A percentile compares a stretch with the other conserved stretches of the same genome.
phyloP scores from a whole-genome alignment of 2,329 filamentous ascomycete species.

The Plectosphaerella cucumerina region DNA sequence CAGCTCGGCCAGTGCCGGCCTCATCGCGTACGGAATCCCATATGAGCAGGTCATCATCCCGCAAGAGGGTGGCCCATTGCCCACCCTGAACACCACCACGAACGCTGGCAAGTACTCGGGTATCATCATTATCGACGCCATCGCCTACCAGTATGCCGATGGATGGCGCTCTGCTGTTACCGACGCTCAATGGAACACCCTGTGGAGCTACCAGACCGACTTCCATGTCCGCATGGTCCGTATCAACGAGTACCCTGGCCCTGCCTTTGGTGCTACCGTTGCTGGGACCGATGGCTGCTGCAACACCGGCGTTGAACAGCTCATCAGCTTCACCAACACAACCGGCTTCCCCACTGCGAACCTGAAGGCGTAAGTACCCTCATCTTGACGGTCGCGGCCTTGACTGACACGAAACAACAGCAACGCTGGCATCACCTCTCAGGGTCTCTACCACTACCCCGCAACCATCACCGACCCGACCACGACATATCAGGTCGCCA shows the following conservation, averaged over 20 bases:
- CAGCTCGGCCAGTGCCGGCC: conserved; percentile 43
- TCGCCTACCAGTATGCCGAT: conserved; percentile 48
- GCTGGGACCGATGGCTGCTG: conserved; percentile 39
- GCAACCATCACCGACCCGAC: conserved; percentile 48
- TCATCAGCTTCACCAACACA: conserved; percentile 49
- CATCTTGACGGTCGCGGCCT: no score
- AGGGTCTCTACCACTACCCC: conserved; percentile 56
- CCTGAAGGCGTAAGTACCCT: conserved; percentile 31
- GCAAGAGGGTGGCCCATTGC: conserved; percentile 44
- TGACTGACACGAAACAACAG: no score
- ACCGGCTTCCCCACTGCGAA: conserved; percentile 50
- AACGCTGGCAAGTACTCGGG: conserved; percentile 54
- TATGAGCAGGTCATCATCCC: conserved; percentile 53
- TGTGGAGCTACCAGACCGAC: conserved; percentile 53
- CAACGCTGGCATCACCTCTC: conserved; percentile 41
- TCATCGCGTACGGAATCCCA: conserved; percentile 58
- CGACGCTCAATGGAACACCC: conserved; percentile 46
- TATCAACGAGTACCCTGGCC: conserved; percentile 50
- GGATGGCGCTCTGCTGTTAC: conserved; percentile 50
- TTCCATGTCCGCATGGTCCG: conserved; percentile 60
- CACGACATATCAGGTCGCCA: conserved; percentile 50
- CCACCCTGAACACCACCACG: conserved; percentile 42
- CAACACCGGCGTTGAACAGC: conserved; percentile 41
- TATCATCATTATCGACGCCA: conserved; percentile 50
- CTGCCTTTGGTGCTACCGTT: conserved; percentile 37